Evolutionary conservation across 2,329 filamentous ascomycete genomes (phyloP).

Genomic region (Pezicula radicicola): DNA sequence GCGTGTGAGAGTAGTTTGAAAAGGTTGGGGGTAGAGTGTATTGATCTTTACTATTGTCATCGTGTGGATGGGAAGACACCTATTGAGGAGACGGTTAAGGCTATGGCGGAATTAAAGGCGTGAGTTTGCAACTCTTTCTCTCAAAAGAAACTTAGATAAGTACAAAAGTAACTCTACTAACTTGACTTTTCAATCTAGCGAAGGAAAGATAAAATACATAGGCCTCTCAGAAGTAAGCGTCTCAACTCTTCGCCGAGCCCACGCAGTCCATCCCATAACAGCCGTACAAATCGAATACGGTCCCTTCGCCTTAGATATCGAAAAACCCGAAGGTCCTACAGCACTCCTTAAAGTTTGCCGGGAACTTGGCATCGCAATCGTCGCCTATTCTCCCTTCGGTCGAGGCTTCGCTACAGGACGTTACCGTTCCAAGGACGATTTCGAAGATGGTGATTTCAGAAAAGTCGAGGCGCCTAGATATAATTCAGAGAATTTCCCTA

Average conservation of each 20-base stretch:
- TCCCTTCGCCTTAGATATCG: slow-evolving; percentile 55
- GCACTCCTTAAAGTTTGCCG: slow-evolving; percentile 49
- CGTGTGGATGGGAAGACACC: slow-evolving; percentile 35
- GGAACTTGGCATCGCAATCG: slow-evolving; percentile 55
- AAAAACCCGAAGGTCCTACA: slow-evolving; percentile 36
- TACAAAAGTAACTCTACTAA: too few relatives aligned
- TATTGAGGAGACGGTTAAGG: slow-evolving; percentile 40
- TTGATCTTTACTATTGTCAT: slow-evolving; percentile 35
- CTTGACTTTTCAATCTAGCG: slow-evolving; percentile 21
- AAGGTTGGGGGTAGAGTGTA: slow-evolving; percentile 36
- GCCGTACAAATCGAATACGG: slow-evolving; percentile 54
- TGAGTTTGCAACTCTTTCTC: neutral
- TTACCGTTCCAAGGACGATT: slow-evolving; percentile 42
- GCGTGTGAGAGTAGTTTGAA: slow-evolving; percentile 38
- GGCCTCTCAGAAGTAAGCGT: slow-evolving; percentile 52
- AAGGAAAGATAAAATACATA: slow-evolving; percentile 55
- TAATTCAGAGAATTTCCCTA: slow-evolving; percentile 45
- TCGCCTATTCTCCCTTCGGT: slow-evolving; percentile 59
- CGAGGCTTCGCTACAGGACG: slow-evolving; percentile 53
- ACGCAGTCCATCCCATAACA: slow-evolving; percentile 45
- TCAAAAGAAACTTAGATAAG: neutral
- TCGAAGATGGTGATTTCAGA: slow-evolving; percentile 47
- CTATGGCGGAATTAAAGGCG: slow-evolving; percentile 36
- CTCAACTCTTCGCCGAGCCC: slow-evolving; percentile 46
- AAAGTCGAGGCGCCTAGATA: slow-evolving; percentile 39